A percentile compares a stretch with the other conserved stretches of the same genome.
Conservation (phyloP, 139 green algal genomes). For the Picochlorum sp. region DNA sequence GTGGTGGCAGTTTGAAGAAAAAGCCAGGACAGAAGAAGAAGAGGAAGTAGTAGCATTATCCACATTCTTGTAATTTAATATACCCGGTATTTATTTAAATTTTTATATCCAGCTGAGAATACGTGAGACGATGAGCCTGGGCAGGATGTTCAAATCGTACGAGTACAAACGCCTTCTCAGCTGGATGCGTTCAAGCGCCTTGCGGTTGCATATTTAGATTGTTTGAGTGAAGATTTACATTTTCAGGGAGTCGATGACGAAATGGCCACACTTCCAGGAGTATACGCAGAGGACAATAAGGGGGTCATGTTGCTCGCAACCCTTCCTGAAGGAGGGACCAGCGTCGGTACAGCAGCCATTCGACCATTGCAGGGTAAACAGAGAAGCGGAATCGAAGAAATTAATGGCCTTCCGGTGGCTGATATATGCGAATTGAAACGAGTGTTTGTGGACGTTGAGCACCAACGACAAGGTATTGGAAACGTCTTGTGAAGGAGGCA, state of each 20-base stretch:
- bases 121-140: too few species aligned
- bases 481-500: constrained; percentile 3
- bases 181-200: constrained; percentile 14
- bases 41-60: too few species aligned
- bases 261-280: constrained; percentile 23
- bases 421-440: constrained; percentile 31
- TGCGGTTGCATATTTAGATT: constrained; percentile 20
- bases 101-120: too few species aligned
- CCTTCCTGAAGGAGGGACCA: not conserved
- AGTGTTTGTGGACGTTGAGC: constrained; percentile 22
- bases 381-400: not conserved
- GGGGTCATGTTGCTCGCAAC: constrained; percentile 27
- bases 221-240: constrained; percentile 24
- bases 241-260: constrained; percentile 25
- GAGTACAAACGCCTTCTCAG: constrained; percentile 5
- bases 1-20: too few species aligned
- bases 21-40: too few species aligned
- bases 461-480: constrained; percentile 19
- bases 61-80: too few species aligned
- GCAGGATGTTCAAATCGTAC: too few species aligned
- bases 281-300: constrained; percentile 5
- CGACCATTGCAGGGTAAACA: constrained; percentile 17
- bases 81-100: too few species aligned
- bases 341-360: constrained; percentile 19
- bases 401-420: constrained; percentile 8